A percentile compares a stretch with the other conserved stretches of the same genome.
Evolutionary conservation across 2,329 filamentous ascomycete genomes (phyloP).

Genomic region (Sclerotinia sclerotiorum): DNA sequence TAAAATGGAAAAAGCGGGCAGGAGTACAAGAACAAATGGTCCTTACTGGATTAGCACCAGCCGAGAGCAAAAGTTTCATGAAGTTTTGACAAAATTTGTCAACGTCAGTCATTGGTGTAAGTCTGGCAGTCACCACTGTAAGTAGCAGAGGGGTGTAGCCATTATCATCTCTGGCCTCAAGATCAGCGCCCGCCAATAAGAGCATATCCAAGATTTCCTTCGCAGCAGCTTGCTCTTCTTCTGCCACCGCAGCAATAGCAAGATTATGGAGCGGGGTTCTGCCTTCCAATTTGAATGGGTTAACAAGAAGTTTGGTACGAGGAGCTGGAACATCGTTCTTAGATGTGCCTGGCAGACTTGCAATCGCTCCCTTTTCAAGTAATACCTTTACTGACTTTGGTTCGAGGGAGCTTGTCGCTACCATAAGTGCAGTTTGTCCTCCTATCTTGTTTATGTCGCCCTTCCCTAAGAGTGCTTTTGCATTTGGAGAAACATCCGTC

Average conservation of each 20-base stretch:
- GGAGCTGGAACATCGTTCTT: no score
- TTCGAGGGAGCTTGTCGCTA: not conserved
- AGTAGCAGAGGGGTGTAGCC: slow-evolving; percentile 30
- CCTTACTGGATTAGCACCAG: slow-evolving; percentile 16
- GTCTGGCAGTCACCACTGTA: not conserved
- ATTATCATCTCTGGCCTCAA: slow-evolving; percentile 29
- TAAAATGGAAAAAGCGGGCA: not conserved
- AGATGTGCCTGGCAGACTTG: not conserved
- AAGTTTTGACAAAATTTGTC: not conserved
- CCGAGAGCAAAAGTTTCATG: slow-evolving; percentile 10
- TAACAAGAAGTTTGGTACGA: no score
- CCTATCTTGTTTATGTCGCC: no score
- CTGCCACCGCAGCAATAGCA: not conserved
- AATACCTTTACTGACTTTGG: not conserved
- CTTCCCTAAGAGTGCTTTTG: not conserved
- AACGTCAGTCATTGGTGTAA: no score
- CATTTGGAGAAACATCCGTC: slow-evolving; percentile 5
- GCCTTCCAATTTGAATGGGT: no score
- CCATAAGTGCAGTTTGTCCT: not conserved
- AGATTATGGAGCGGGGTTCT: not conserved
- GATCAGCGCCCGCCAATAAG: slow-evolving; percentile 33
- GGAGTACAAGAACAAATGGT: no score
- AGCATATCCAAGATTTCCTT: slow-evolving; percentile 25
- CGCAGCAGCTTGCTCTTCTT: not conserved
- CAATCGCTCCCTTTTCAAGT: not conserved